Conservation (phyloP, 805 yeast species). For the Spathaspora girioi region DNA sequence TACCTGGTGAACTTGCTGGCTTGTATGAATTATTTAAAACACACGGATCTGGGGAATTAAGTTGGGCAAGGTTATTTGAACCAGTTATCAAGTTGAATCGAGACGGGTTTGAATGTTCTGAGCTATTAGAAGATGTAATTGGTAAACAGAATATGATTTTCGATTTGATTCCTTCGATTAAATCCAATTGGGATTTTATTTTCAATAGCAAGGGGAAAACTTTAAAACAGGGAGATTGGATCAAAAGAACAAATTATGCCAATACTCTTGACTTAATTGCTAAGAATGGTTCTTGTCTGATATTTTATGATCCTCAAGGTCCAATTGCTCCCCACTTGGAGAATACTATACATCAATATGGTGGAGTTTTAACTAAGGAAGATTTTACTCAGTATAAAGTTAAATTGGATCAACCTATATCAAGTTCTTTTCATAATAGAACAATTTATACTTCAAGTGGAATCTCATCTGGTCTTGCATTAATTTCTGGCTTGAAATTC, state of each 20-base stretch:
- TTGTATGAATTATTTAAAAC: conserved; percentile 53
- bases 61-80: conserved; percentile 69
- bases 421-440: conserved; percentile 16
- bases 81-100: conserved; percentile 71
- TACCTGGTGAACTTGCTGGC: conserved; percentile 91
- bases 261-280: conserved; percentile 68
- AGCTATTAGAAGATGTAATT: conserved; percentile 28
- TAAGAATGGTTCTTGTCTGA: conserved; percentile 66
- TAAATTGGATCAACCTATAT: conserved; percentile 42
- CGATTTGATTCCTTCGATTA: conserved; percentile 21
- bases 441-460: conserved; percentile 54
- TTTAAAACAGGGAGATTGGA: conserved; percentile 49
- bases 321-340: conserved; percentile 65
- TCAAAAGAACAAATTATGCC: conserved; percentile 61
- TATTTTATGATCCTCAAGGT: conserved; percentile 82
- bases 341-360: conserved; percentile 42
- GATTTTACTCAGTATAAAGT: conserved; percentile 68
- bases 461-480: conserved; percentile 80
- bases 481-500: conserved; percentile 69
- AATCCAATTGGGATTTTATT: conserved; percentile 56
- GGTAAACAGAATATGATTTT: conserved; percentile 25
- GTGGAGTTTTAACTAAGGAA: conserved; percentile 63
- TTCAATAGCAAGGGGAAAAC: conserved; percentile 16
- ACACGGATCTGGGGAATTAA: conserved; percentile 68
- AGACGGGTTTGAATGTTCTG: conserved; percentile 52